Evolutionary conservation across 352 stramenopile genomes (phyloP).

Genomic region (Phytopythium sindhum): DNA sequence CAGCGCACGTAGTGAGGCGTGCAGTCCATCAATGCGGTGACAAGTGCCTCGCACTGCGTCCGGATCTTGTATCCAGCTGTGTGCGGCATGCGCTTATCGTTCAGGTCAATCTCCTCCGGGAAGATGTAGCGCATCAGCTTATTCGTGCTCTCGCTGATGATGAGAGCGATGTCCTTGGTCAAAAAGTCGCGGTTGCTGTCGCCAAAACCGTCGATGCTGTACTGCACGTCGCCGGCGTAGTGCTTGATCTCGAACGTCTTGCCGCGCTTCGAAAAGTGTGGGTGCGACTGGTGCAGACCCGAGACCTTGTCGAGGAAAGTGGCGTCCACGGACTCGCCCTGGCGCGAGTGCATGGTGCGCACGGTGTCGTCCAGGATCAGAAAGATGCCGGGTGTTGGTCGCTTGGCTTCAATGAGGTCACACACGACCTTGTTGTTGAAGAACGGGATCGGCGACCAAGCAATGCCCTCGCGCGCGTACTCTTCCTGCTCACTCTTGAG

Average conservation of each 20-base stretch:
- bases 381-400: conserved; percentile 74
- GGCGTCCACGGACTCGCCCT: conserved; percentile 72
- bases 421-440: conserved; percentile 93
- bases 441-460: conserved; percentile 89
- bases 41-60: conserved; percentile 86
- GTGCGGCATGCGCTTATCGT: conserved; percentile 76
- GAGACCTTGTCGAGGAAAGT: conserved; percentile 83
- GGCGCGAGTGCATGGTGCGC: conserved; percentile 85
- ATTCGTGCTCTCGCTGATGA: conserved; percentile 80
- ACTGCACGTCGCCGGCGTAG: conserved; percentile 85
- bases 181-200: conserved; percentile 82
- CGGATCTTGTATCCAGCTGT: conserved; percentile 82
- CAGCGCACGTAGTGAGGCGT: conserved; percentile 91
- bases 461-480: conserved; percentile 94
- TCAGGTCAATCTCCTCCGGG: conserved; percentile 74
- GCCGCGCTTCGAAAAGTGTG: conserved; percentile 83
- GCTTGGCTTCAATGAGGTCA: conserved; percentile 79
- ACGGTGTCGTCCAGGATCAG: conserved; percentile 83
- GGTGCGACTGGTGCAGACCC: conserved; percentile 54
- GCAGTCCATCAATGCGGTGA: conserved; percentile 86
- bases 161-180: conserved; percentile 78
- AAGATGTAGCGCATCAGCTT: conserved; percentile 88
- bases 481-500: conserved; percentile 91
- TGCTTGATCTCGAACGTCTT: conserved; percentile 85
- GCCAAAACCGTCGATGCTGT: conserved; percentile 78